phyloP scores from a whole-genome alignment of 2,329 filamentous ascomycete species.

The Aspergillus awamori region DNA sequence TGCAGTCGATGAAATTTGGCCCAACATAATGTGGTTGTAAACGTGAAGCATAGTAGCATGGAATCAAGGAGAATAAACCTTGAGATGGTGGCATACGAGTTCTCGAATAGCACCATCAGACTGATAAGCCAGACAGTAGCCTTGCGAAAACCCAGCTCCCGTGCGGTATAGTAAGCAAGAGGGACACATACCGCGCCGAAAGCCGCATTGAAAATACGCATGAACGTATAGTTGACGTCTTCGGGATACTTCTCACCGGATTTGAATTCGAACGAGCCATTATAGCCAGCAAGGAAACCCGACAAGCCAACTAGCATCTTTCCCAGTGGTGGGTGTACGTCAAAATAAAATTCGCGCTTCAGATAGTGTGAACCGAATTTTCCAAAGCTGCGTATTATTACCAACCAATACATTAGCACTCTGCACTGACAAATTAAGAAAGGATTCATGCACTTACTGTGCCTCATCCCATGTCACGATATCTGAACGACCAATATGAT shows the following conservation, averaged over 20 bases:
- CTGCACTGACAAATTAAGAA: background rate
- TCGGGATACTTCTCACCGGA: constrained; percentile 93
- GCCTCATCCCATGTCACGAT: constrained; percentile 79
- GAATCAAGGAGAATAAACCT: constrained; percentile 97
- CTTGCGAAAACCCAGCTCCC: constrained; percentile 82
- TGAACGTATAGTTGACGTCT: constrained; percentile 95
- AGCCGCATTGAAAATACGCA: constrained; percentile 95
- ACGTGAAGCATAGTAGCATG: constrained; percentile 98
- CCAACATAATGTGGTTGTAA: constrained; percentile 96
- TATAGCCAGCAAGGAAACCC: constrained; percentile 95
- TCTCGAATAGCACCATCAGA: constrained; percentile 97
- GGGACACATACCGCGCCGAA: constrained; percentile 93
- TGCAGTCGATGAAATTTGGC: constrained; percentile 91
- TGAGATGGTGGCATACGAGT: constrained; percentile 98
- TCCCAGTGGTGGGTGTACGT: constrained; percentile 91
- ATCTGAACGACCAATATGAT: constrained; percentile 67
- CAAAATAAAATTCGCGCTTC: constrained; percentile 99
- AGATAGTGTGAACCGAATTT: constrained; percentile 99
- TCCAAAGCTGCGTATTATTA: constrained; percentile 42
- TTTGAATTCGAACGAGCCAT: constrained; percentile 99
- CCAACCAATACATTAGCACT: constrained; percentile 6
- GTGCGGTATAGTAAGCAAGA: constrained; percentile 91
- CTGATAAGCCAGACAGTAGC: constrained; percentile 93
- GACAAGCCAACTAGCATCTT: constrained; percentile 98
- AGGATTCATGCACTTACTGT: constrained; percentile 56